Evolutionary conservation across 495 filamentous ascomycete genomes (phyloP), one percentile per base, ranked within the genome.

Genomic region (Penicilliopsis zonata): DNA sequence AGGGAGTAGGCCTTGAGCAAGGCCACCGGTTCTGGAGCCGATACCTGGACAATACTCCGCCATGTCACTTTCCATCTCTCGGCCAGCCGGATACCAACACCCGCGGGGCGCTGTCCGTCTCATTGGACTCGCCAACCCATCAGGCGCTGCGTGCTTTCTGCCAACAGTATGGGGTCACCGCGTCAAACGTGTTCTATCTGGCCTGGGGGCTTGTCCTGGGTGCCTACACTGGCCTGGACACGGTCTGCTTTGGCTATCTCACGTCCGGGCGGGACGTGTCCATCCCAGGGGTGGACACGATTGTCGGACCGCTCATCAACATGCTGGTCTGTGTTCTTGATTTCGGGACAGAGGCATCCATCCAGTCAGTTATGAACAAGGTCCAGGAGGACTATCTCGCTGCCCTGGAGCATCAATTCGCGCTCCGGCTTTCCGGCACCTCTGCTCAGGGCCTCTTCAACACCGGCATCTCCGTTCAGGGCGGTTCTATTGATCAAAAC

Each of bases 181-280:
- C 70, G 8, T 61, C 67, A 8, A 72, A 62, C 35, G 33, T 70
- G 12, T 56, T 70, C 6, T 53, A 75, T 16, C 53, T 69, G 18
- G 69, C 61, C 4, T 78, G 74, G 74, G 67, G 65, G 3, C 46
- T 77, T 9, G 63, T 74, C 0, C 55, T 78, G 5, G 55, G 59
- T 18, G 45, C 46, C 7, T 70, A 70, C 40, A 72, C 68, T 1
- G 53, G 50, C 1, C 65, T 60, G 3, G 59, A 73, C 27, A 61
- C 70, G 17, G 57, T 77, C 12, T 70, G 65, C 37, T 80, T 78
- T 38, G 73, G 73, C 2, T 70, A 70, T 28, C 44, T 63, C 8
- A 59, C 59, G 10, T 58, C 67, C 19, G 66, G 67, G 15, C 53
- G 68, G 24, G 63, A 67, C 44, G 52, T 55, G 8, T 62, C 67